phyloP scores from a whole-genome alignment of 192 early-diverging fungal species.

The Coemansia sp. region DNA sequence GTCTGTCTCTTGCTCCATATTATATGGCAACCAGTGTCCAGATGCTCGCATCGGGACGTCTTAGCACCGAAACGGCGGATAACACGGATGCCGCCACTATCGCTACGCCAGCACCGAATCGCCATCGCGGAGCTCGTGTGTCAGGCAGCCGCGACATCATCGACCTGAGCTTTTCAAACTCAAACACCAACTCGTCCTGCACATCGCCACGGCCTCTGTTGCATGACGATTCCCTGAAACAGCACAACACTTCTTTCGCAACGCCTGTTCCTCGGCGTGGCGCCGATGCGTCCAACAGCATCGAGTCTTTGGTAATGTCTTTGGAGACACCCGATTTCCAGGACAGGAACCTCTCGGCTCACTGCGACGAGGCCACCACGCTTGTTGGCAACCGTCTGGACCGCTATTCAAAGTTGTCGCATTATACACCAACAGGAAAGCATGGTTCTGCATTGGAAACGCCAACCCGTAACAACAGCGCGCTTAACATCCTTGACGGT shows the following conservation, averaged over 20 bases:
- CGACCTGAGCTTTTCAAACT: conserved; percentile 34
- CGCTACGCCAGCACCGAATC: neutral
- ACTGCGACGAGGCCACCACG: conserved; percentile 28
- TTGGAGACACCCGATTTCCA: conserved; percentile 43
- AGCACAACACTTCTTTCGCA: neutral
- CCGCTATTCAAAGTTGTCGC: neutral
- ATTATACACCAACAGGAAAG: neutral
- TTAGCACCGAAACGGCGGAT: conserved; percentile 33
- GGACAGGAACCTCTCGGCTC: neutral
- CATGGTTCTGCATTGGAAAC: conserved; percentile 8
- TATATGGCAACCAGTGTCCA: conserved; percentile 24
- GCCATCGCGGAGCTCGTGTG: neutral
- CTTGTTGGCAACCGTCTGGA: conserved; percentile 12
- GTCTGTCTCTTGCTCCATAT: conserved; percentile 1
- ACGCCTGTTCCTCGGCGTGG: conserved; percentile 31
- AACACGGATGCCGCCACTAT: neutral
- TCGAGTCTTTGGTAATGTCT: conserved; percentile 31
- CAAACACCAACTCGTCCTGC: conserved; percentile 39
- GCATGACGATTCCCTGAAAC: neutral
- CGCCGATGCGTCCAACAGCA: conserved; percentile 9
- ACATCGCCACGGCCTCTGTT: conserved; percentile 11
- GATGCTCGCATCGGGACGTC: conserved; percentile 41
- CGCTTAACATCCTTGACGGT: conserved; percentile 12
- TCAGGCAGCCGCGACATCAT: conserved; percentile 16
- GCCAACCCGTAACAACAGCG: conserved; percentile 18